Conservation (phyloP, 106 monocot genomes). For the Phalaenopsis equestris region DNA sequence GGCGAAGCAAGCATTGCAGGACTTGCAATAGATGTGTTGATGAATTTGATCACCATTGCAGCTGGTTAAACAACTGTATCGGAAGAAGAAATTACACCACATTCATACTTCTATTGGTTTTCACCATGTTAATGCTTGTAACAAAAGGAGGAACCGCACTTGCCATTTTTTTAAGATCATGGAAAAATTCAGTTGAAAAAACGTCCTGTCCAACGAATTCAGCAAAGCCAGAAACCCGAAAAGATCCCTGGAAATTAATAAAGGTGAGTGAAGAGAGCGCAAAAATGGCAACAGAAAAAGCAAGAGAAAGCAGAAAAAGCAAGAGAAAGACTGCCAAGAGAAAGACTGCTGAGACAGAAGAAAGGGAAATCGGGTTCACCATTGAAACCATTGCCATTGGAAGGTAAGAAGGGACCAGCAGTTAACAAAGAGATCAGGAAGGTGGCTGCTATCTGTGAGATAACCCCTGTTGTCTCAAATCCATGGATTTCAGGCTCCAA, state of each 20-base stretch:
- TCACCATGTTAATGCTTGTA: slow-evolving; percentile 62
- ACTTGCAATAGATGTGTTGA: slow-evolving; percentile 89
- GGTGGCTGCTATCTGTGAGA: not conserved
- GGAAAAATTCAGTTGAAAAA: slow-evolving; percentile 32
- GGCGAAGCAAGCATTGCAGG: slow-evolving; percentile 91
- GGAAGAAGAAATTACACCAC: slow-evolving; percentile 85
- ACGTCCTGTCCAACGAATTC: slow-evolving; percentile 16
- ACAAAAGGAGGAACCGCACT: slow-evolving; percentile 63
- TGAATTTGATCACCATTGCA: slow-evolving; percentile 98
- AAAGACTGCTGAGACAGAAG: slow-evolving; percentile 51
- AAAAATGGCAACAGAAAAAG: slow-evolving; percentile 62
- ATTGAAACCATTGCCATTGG: slow-evolving; percentile 71
- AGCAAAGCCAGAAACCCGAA: slow-evolving; percentile 43
- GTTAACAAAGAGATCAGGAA: slow-evolving; percentile 20
- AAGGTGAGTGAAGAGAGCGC: slow-evolving; percentile 92
- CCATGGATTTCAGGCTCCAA: slow-evolving; percentile 34
- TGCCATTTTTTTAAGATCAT: slow-evolving; percentile 47
- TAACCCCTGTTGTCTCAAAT: slow-evolving; percentile 18
- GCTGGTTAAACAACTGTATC: slow-evolving; percentile 98
- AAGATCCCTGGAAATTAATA: slow-evolving; percentile 78
- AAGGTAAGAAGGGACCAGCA: slow-evolving; percentile 55
- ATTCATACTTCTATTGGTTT: slow-evolving; percentile 85
- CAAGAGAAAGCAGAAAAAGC: slow-evolving; percentile 83
- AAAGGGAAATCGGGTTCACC: not conserved
- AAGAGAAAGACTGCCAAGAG: no score